Conservation (phyloP, 169 alveolate genomes). For the Eimeria brunetti region DNA sequence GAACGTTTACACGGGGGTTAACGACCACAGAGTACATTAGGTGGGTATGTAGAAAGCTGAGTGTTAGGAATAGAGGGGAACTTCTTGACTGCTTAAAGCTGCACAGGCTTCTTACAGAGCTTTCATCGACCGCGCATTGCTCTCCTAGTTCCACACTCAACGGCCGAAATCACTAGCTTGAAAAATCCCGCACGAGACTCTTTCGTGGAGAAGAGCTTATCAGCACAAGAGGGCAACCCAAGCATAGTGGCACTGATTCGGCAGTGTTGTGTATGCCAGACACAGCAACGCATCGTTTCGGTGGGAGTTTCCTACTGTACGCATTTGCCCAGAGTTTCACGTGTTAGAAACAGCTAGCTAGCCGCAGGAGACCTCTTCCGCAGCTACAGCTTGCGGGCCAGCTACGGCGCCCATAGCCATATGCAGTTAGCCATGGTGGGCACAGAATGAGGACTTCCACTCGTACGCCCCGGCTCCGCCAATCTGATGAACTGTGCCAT, state of each 20-base stretch:
- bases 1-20: not conserved
- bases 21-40: not conserved
- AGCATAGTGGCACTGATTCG: not conserved
- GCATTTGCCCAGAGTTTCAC: not conserved
- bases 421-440: not conserved
- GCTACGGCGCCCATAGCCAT: not conserved
- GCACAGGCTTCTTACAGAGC: too few relatives aligned
- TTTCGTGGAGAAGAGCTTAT: not conserved
- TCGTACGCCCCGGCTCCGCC: not conserved
- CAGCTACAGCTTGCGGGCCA: not conserved
- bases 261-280: not conserved
- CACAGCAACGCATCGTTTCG: not conserved
- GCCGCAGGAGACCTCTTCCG: not conserved
- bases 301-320: not conserved
- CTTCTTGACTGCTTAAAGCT: too few relatives aligned
- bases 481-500: not conserved
- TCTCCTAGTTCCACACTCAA: too few relatives aligned
- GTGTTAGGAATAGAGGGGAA: not conserved
- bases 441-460: not conserved
- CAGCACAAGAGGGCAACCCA: not conserved
- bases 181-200: not conserved
- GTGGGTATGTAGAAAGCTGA: not conserved
- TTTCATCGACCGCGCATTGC: too few relatives aligned
- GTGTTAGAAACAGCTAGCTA: not conserved
- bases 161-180: too few relatives aligned